Evolutionary conservation across 306 rosid species (phyloP).

Genomic region (Rosa persica): DNA sequence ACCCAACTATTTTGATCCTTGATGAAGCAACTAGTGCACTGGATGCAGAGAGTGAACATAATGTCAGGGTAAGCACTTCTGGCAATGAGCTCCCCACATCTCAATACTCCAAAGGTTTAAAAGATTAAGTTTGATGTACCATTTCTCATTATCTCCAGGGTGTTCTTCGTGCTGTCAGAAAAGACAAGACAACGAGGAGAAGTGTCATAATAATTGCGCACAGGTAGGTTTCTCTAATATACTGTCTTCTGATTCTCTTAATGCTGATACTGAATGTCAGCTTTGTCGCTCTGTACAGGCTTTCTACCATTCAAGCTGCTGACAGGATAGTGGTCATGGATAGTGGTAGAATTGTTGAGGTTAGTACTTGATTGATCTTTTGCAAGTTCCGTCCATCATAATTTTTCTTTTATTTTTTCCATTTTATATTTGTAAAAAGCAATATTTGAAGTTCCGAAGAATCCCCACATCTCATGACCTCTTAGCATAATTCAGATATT

Average conservation of each 20-base stretch:
- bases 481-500: not conserved
- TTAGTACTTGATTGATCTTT: constrained; percentile 27
- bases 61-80: constrained; percentile 65
- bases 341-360: constrained; percentile 81
- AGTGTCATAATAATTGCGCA: constrained; percentile 89
- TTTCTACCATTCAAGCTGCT: constrained; percentile 93
- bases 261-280: constrained; percentile 13
- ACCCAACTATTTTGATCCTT: constrained; percentile 84
- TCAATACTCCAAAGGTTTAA: not conserved
- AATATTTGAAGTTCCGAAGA: not conserved
- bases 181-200: constrained; percentile 59
- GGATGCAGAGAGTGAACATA: constrained; percentile 96
- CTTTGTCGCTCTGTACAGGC: constrained; percentile 50
- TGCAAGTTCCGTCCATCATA: constrained; percentile 12
- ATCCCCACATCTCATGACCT: not conserved
- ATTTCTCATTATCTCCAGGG: constrained; percentile 55
- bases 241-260: constrained; percentile 1
- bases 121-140: constrained; percentile 23
- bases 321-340: constrained; percentile 96
- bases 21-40: constrained; percentile 98
- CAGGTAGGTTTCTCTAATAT: constrained; percentile 48
- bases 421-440: not conserved
- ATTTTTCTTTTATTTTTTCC: not conserved
- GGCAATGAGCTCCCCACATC: constrained; percentile 8
- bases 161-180: constrained; percentile 78